Evolutionary conservation across 257 asterid species (phyloP).

Genomic region (Lithospermum erythrorhizon): DNA sequence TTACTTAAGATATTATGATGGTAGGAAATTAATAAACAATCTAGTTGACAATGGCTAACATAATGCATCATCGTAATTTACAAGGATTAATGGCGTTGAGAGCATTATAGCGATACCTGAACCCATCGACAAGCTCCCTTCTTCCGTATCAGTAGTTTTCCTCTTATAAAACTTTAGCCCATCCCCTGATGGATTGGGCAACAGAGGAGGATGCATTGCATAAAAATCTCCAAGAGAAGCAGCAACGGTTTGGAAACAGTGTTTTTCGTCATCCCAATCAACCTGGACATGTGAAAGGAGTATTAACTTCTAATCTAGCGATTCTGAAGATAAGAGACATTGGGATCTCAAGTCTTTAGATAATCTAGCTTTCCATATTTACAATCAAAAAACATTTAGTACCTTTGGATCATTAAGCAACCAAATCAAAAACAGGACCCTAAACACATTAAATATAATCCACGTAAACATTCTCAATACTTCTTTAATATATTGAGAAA

Average conservation of each 20-base stretch:
- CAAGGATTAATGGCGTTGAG: background rate
- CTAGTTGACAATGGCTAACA: background rate
- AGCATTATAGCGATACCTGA: conserved; percentile 27
- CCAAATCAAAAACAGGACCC: background rate
- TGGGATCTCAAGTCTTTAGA: background rate
- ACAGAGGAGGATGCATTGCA: conserved; percentile 84
- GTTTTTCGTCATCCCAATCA: conserved; percentile 79
- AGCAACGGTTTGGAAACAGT: conserved; percentile 83
- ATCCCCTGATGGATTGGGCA: conserved; percentile 86
- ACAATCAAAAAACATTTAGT: no score
- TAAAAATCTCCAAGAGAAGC: conserved; percentile 89
- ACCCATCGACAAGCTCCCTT: conserved; percentile 23
- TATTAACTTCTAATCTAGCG: background rate
- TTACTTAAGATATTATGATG: background rate
- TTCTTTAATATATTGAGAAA: background rate
- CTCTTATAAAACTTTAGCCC: conserved; percentile 65
- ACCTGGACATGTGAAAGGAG: conserved; percentile 39
- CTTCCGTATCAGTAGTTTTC: conserved; percentile 26
- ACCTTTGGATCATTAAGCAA: background rate
- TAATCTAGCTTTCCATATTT: background rate
- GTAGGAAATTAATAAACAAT: background rate
- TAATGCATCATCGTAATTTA: background rate
- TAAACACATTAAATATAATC: no score
- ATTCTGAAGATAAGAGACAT: background rate
- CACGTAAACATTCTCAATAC: background rate